Base-by-base conservation (phyloP, 2,329 filamentous ascomycete genomes). In the Neonectria ditissima region DNA sequence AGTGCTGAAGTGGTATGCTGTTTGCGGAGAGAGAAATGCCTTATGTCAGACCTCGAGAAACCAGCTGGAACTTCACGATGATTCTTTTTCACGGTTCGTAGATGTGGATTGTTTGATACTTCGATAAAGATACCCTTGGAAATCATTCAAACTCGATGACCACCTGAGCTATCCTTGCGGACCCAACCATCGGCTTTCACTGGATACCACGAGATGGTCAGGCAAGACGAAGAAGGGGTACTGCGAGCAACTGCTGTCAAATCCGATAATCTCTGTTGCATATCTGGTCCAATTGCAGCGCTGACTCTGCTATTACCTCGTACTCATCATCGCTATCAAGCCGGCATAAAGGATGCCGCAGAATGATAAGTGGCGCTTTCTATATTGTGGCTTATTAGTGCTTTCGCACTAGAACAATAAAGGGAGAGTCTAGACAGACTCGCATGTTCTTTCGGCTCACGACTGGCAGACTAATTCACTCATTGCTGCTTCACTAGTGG, bases 131-230 rank as follows among this genome's bases (percentile, higher is more conserved):
- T 48, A 16, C 20, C 22, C 43, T 26, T 26, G 22, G 20, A 13
- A 47, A 47, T 24, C 13, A 26, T 47, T 47, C 16, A 47, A 22
- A 8, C 43, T n/a, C 26, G 43, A 24, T 47, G 43, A 24, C 20
- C 45, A 48, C 26, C 45, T 48, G n/a, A 30, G 10, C 18, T 9
- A 22, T 30, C 39, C 52, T 45, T 30, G n/a, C 26, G n/a, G 20
- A 18, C 22, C 52, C n/a, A 18, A 37, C 13, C 47, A 11, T 13
- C 28, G n/a, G 53, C 53, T 28, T 47, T 28, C 53, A 55, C 53
- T 47, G 53, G 47, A 55, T 53, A 59, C 55, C 55, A 50, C 30
- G 44, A 43, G 22, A 32, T 28, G 13, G 50, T 3, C 32, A 39
- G n/a, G 26, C 16, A 32, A 22, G 41, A 18, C 18, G 18, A 32